A percentile compares a stretch with the other conserved stretches of the same genome.
phyloP scores from a whole-genome alignment of 345 rosid species.

The Brassica cretica region DNA sequence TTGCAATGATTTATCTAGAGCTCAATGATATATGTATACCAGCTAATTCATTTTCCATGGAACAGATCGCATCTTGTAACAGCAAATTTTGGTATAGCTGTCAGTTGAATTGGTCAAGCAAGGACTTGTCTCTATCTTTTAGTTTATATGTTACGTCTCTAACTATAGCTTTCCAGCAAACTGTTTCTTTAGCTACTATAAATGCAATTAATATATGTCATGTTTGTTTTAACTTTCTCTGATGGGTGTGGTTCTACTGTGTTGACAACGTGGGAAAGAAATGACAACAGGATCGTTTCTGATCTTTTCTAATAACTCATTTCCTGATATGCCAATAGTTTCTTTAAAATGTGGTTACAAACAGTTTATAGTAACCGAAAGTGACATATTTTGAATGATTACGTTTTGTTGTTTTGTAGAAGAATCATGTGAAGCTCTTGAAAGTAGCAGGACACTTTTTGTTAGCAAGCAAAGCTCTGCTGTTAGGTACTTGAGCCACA shows the following conservation, averaged over 20 bases:
- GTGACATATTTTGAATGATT: conserved; percentile 38
- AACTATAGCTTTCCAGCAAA: conserved; percentile 6
- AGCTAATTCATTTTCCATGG: conserved; percentile 18
- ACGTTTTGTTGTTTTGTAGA: conserved; percentile 28
- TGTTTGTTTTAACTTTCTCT: conserved; percentile 19
- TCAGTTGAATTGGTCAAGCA: conserved; percentile 9
- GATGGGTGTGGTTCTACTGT: conserved; percentile 10
- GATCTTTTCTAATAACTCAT: conserved; percentile 28
- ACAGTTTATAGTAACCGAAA: conserved; percentile 32
- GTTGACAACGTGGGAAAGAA: conserved; percentile 31
- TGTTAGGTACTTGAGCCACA: conserved; percentile 39
- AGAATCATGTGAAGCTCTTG: conserved; percentile 40
- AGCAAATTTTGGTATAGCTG: conserved; percentile 16
- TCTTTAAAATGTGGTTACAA: conserved; percentile 31
- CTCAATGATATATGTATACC: conserved; percentile 13
- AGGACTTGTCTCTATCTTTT: conserved; percentile 19
- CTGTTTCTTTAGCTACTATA: conserved; percentile 13
- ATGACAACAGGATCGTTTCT: conserved; percentile 29
- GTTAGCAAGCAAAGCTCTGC: conserved; percentile 38
- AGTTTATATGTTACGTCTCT: not conserved
- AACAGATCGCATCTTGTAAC: not conserved
- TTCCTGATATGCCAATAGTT: conserved; percentile 32
- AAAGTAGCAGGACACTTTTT: conserved; percentile 20
- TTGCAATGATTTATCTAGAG: conserved; percentile 1
- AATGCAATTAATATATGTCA: conserved; percentile 11